Conservation (phyloP, 2,329 filamentous ascomycete genomes). For the Allantophomopsis lycopodina region DNA sequence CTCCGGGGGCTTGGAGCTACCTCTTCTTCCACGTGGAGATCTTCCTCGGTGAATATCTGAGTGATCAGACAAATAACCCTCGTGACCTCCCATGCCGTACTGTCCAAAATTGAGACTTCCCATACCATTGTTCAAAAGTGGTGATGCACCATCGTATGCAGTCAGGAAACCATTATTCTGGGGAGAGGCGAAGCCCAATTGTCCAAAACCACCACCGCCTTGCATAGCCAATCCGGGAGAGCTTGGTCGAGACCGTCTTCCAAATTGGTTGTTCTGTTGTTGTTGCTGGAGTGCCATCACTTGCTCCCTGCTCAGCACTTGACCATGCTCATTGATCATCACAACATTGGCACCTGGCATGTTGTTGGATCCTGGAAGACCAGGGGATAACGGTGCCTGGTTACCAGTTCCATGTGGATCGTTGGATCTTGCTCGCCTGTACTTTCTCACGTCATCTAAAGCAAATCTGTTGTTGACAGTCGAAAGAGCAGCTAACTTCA, state of each 20-base stretch:
- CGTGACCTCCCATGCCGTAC: constrained; percentile 55
- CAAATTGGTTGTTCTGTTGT: constrained; percentile 38
- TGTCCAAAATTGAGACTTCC: constrained; percentile 58
- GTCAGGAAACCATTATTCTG: constrained; percentile 91
- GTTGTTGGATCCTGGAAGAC: constrained; percentile 40
- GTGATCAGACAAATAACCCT: constrained; percentile 88
- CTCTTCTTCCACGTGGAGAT: constrained; percentile 81
- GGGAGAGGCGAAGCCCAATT: constrained; percentile 67
- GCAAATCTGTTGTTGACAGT: constrained; percentile 98
- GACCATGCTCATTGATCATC: constrained; percentile 90
- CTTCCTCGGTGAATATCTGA: constrained; percentile 83
- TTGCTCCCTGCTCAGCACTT: constrained; percentile 75
- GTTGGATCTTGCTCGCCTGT: constrained; percentile 79
- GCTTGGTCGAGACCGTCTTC: constrained; percentile 71
- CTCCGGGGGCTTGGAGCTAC: constrained; percentile 94
- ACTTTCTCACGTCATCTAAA: constrained; percentile 92
- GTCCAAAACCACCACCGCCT: constrained; percentile 38
- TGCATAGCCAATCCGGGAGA: constrained; percentile 84
- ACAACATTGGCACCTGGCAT: constrained; percentile 67
- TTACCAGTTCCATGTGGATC: constrained; percentile 51
- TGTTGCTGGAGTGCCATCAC: constrained; percentile 69
- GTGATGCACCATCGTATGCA: constrained; percentile 66
- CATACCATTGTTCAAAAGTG: constrained; percentile 60
- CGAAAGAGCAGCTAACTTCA: constrained; percentile 94
- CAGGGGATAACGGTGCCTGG: constrained; percentile 53